Evolutionary conservation across 306 rosid genomes (phyloP).

Genomic region (Dryas octopetala): DNA sequence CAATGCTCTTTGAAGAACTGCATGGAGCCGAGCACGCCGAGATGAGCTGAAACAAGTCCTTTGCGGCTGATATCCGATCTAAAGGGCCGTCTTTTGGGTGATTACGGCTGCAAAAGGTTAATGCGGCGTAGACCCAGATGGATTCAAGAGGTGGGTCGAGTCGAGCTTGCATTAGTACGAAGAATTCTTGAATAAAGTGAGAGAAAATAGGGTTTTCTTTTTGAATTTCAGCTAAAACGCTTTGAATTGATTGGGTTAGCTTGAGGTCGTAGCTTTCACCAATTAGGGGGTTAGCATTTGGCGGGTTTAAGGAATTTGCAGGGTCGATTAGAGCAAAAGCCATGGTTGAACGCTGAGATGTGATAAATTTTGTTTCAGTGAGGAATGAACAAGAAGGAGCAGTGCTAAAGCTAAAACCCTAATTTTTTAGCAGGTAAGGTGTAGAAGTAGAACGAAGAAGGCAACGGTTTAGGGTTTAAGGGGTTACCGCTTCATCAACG

Average conservation of each 20-base stretch:
- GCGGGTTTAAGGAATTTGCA: conserved; percentile 11
- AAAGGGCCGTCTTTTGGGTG: conserved; percentile 45
- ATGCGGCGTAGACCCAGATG: conserved; percentile 66
- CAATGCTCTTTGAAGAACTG: conserved; percentile 50
- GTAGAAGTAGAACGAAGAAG: neutral
- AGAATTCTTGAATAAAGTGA: conserved; percentile 35
- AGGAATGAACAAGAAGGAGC: neutral
- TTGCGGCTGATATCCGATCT: conserved; percentile 47
- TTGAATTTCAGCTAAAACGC: conserved; percentile 41
- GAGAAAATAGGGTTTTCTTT: conserved; percentile 32
- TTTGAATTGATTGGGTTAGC: conserved; percentile 46
- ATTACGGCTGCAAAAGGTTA: conserved; percentile 37
- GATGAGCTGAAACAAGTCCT: conserved; percentile 50
- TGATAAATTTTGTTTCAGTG: neutral
- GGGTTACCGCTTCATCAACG: neutral
- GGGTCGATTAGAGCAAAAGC: conserved; percentile 29
- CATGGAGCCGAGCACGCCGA: conserved; percentile 51
- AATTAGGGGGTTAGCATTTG: conserved; percentile 20
- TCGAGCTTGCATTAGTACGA: conserved; percentile 55
- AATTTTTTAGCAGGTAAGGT: too few relatives aligned
- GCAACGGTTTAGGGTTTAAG: conserved; percentile 3
- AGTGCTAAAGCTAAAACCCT: conserved; percentile 17
- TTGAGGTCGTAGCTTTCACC: conserved; percentile 46
- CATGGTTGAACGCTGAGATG: conserved; percentile 20
- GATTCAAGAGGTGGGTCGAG: conserved; percentile 66